Conservation (phyloP, 2,329 filamentous ascomycete genomes). For the Talaromyces sp. region DNA sequence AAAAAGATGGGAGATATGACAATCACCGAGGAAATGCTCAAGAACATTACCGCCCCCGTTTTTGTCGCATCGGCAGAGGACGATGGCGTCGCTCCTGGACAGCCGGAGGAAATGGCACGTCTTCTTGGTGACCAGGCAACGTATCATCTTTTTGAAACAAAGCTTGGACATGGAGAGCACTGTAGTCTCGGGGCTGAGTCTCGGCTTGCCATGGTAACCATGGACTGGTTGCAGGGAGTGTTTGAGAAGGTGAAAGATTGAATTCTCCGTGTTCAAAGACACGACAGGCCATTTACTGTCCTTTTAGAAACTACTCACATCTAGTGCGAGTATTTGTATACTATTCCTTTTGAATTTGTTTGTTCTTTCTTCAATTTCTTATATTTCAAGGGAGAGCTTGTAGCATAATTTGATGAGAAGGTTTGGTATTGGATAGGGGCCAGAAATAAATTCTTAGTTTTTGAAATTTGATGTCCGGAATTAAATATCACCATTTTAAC, state of each 20-base stretch:
- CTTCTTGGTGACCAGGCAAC: constrained; percentile 14
- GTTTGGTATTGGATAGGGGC: no score
- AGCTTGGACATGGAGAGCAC: constrained; percentile 19
- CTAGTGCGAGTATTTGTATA: no score
- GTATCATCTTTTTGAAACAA: constrained; percentile 16
- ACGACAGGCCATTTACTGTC: no score
- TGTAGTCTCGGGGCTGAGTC: constrained; percentile 20
- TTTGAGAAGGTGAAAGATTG: background rate
- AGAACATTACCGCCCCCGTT: background rate
- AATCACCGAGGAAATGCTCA: background rate
- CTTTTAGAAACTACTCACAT: background rate
- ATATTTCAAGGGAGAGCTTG: no score
- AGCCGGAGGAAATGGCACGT: constrained; percentile 14
- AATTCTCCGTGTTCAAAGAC: background rate
- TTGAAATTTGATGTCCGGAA: no score
- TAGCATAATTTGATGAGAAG: no score
- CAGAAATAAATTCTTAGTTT: no score
- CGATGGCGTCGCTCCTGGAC: constrained; percentile 13
- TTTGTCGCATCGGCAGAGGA: background rate
- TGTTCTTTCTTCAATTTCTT: no score
- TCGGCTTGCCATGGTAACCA: constrained; percentile 15
- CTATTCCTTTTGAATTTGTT: no score
- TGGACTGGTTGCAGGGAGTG: constrained; percentile 10
- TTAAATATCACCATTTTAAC: no score
- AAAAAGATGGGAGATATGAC: background rate